These are phyloP conservation scores for Penicillium paneum DNA, from an alignment of 2,329 filamentous ascomycete genomes.

Conservation along the genomic window DNA sequence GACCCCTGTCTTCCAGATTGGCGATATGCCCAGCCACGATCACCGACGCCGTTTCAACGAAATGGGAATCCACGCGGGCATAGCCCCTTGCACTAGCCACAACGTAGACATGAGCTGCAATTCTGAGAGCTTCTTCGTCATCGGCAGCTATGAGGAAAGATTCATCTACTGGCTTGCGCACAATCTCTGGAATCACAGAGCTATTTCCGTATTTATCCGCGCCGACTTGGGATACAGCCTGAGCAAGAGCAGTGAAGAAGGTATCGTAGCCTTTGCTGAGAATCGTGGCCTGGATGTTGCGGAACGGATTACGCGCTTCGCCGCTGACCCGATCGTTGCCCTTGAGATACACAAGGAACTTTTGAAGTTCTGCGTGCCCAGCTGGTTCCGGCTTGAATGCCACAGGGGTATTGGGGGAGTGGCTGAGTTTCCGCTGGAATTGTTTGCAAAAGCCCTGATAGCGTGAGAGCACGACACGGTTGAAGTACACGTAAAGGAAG, in stretches of 20 bases:
- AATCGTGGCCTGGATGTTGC: slow-evolving; percentile 45
- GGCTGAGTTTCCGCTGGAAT: slow-evolving; percentile 47
- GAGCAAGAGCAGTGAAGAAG: slow-evolving; percentile 42
- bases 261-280: slow-evolving; percentile 41
- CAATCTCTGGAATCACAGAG: slow-evolving; percentile 35
- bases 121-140: slow-evolving; percentile 61
- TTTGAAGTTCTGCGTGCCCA: slow-evolving; percentile 37
- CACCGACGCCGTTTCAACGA: slow-evolving; percentile 59
- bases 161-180: slow-evolving; percentile 56
- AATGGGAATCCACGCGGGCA: slow-evolving; percentile 49
- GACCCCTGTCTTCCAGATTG: slow-evolving; percentile 67
- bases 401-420: slow-evolving; percentile 53
- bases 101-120: slow-evolving; percentile 65
- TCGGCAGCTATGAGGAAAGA: slow-evolving; percentile 38
- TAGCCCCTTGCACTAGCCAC: slow-evolving; percentile 61
- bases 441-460: slow-evolving; percentile 66
- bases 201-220: slow-evolving; percentile 25
- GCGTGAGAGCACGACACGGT: slow-evolving; percentile 74
- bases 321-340: slow-evolving; percentile 36
- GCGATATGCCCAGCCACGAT: slow-evolving; percentile 79
- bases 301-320: slow-evolving; percentile 45
- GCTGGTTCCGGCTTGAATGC: slow-evolving; percentile 57
- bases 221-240: slow-evolving; percentile 39
- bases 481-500: slow-evolving; percentile 81
- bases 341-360: slow-evolving; percentile 38